Conservation (phyloP, 352 stramenopile genomes). For the Blastocystis sp. region DNA sequence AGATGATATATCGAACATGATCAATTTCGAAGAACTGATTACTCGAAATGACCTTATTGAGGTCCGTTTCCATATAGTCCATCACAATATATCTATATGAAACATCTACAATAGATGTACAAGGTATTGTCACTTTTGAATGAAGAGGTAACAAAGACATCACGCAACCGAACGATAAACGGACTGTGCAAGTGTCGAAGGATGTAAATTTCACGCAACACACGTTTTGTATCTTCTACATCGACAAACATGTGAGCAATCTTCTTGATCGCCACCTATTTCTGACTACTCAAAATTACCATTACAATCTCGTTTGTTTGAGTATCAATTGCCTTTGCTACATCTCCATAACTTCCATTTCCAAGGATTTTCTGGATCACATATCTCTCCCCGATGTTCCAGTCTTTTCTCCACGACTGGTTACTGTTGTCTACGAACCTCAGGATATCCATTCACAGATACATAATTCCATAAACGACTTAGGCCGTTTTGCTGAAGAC, state of each 20-base stretch:
- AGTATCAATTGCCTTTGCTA: constrained; percentile 75
- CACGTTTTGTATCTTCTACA: constrained; percentile 70
- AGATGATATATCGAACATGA: constrained; percentile 65
- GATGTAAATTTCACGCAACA: constrained; percentile 77
- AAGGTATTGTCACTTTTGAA: constrained; percentile 28
- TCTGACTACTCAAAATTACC: neutral
- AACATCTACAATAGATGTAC: neutral
- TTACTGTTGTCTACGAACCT: constrained; percentile 35
- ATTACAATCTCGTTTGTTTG: constrained; percentile 50
- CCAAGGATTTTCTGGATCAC: constrained; percentile 68
- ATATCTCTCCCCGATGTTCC: constrained; percentile 71
- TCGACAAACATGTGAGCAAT: constrained; percentile 77
- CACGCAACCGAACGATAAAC: constrained; percentile 70
- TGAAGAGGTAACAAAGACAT: constrained; percentile 13
- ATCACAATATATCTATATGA: constrained; percentile 65
- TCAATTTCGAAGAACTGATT: constrained; percentile 69
- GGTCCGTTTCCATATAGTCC: constrained; percentile 76
- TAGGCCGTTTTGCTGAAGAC: constrained; percentile 12
- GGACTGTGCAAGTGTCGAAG: constrained; percentile 70
- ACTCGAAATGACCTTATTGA: constrained; percentile 81
- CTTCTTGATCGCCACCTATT: constrained; percentile 76
- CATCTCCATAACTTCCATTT: constrained; percentile 76
- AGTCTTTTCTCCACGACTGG: constrained; percentile 65
- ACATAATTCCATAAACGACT: constrained; percentile 62
- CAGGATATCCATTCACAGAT: neutral